Evolutionary conservation across 768 basidiomycete species (phyloP).

Genomic region (Russula vinacea): DNA sequence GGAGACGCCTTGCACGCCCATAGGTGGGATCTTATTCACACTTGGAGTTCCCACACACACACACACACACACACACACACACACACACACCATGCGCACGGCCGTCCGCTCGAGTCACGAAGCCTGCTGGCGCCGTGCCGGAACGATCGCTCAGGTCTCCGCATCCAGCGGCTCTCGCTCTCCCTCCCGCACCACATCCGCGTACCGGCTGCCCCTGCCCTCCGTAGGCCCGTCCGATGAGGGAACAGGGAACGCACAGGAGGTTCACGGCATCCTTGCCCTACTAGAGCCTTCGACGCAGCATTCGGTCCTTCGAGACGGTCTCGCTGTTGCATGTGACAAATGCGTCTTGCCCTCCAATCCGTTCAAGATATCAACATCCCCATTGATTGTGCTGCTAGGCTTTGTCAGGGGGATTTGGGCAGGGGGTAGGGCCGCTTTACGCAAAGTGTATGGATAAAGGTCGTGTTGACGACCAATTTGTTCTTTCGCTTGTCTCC

Average conservation of each 20-base stretch:
- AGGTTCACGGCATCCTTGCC: not conserved
- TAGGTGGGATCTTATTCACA: not conserved
- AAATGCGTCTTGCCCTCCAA: not conserved
- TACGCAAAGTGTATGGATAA: not conserved
- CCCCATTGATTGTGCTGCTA: not conserved
- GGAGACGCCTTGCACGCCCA: not conserved
- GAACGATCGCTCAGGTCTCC: not conserved
- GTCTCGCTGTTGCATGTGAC: slow-evolving; percentile 10
- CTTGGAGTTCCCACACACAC: not conserved
- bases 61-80: not conserved
- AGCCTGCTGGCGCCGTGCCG: not conserved
- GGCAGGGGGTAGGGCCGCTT: not conserved
- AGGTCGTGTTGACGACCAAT: not conserved
- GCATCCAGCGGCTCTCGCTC: not conserved
- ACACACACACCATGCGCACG: not conserved
- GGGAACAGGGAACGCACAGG: not conserved
- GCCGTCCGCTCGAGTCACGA: slow-evolving; percentile 1
- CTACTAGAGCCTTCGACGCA: slow-evolving; percentile 4
- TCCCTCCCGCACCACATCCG: not conserved
- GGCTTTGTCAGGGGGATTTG: slow-evolving; percentile 2
- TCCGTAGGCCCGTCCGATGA: not conserved
- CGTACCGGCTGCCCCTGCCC: not conserved
- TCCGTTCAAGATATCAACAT: not conserved
- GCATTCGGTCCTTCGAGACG: not conserved
- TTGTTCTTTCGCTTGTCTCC: not conserved